Evolutionary conservation across 1,284 basidiomycete species (phyloP), one percentile per base, ranked within the genome.

Genomic region (Fistulinella cinereoalba): DNA sequence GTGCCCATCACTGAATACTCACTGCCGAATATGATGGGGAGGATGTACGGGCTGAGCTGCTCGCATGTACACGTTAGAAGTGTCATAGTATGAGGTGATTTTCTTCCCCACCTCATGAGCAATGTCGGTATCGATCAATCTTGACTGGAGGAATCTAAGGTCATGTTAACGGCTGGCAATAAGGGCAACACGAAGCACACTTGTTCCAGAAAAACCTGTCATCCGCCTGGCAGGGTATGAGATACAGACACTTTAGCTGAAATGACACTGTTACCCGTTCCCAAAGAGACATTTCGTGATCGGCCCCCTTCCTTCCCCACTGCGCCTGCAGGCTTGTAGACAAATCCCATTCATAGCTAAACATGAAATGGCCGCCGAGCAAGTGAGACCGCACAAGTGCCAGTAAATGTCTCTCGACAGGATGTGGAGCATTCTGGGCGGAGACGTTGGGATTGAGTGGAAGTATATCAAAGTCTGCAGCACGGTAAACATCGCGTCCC

Each of bases 131-230:
- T 92, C 85, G 45, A 91, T 87, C 41, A 93, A 66, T 53, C 81
- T 79, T 19, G 79, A 75, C 49, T 92, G 88, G 43, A 92, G 62
- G 62, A 81, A 87, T 65, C 85, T 88, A 51, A 37, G 41, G 34
- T 12, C 15, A 32, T 9, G 31, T 55, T 24, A 54, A 55, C 21
- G 28, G 37, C 38, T 27, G 19, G 34, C 36, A 36, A 13, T 24
- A 47, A 24, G 37, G n/a, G 29, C 25, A 32, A 19, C 32, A 45
- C n/a, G 18, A 43, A 44, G 34, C 64, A 56, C 28, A 76, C 79
- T 85, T 89, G 70, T 99, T 99, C 96, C 96, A 99, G 72, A 98
- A 99, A 74, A 99, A 99, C 54, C 96, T 80, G 61, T 97, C 92
- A 59, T 99, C 96, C 25, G 88, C 87, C 80, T 94, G 60, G 36